A percentile compares a stretch with the other conserved stretches of the same genome.
Evolutionary conservation across 2,329 filamentous ascomycete species (phyloP).

Genomic region (Thermoascus crustaceus): DNA sequence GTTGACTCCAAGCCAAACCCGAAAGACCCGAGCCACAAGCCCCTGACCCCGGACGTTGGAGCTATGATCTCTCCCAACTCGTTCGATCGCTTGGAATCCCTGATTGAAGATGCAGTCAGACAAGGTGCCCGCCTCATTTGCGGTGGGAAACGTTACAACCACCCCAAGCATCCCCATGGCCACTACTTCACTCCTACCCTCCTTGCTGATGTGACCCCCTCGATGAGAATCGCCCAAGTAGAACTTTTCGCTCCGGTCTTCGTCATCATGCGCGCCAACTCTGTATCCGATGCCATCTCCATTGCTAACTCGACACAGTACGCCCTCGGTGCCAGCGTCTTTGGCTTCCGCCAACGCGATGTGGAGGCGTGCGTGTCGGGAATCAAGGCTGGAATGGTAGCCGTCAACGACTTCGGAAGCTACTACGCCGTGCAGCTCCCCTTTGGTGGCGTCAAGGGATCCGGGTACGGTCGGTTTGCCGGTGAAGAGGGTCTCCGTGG

Average conservation of each 20-base stretch:
- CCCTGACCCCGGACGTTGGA: constrained; percentile 59
- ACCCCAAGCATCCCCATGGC: constrained; percentile 66
- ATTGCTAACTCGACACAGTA: constrained; percentile 80
- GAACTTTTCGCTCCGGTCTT: constrained; percentile 94
- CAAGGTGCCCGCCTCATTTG: constrained; percentile 73
- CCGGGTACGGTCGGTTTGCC: constrained; percentile 87
- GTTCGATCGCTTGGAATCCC: constrained; percentile 66
- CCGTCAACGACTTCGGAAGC: constrained; percentile 89
- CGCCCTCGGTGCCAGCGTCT: constrained; percentile 82
- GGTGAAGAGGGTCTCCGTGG: constrained; percentile 79
- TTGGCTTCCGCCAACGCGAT: constrained; percentile 59
- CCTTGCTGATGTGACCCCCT: constrained; percentile 75
- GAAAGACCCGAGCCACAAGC: constrained; percentile 11
- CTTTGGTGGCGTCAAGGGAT: constrained; percentile 84
- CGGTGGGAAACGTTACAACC: constrained; percentile 63
- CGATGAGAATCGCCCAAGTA: constrained; percentile 79
- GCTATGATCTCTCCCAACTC: constrained; percentile 75
- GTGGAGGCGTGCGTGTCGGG: constrained; percentile 58
- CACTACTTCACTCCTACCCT: constrained; percentile 93
- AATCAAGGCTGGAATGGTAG: constrained; percentile 79
- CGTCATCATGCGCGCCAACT: constrained; percentile 66
- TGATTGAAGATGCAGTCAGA: constrained; percentile 69
- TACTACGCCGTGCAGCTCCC: constrained; percentile 92
- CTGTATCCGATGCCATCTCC: constrained; percentile 58
- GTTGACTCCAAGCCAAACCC: constrained; percentile 33